Conservation (phyloP, 2,329 filamentous ascomycete species). For the Magnaporthales sp. region DNA sequence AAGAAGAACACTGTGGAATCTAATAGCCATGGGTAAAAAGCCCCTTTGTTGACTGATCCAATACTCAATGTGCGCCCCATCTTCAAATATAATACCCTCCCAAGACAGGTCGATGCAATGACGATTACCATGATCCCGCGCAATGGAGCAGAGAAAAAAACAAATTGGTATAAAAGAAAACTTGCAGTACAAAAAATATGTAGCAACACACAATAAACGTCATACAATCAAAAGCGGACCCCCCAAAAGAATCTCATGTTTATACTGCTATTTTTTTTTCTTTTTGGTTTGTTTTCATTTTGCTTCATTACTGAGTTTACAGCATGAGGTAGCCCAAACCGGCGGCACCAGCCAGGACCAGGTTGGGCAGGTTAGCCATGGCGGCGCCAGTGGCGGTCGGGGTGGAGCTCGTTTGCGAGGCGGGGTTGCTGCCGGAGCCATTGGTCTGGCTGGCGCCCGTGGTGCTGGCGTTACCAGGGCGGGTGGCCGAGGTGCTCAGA, state of each 20-base stretch:
- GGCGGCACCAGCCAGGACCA: slow-evolving; percentile 2
- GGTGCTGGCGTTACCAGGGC: slow-evolving; percentile 18
- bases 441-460: slow-evolving; percentile 8
- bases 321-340: not conserved
- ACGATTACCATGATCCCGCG: not conserved
- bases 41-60: not conserved
- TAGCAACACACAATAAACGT: not conserved
- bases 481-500: slow-evolving; percentile 15
- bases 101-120: not conserved
- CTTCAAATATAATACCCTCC: not conserved
- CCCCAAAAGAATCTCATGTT: not conserved
- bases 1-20: not conserved
- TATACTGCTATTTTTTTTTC: not conserved
- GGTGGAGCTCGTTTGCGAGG: slow-evolving; percentile 8
- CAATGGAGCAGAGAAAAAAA: not conserved
- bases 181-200: not conserved
- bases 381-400: not conserved
- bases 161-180: not conserved
- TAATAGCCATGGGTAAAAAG: not conserved
- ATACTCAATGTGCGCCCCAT: not conserved
- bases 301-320: not conserved
- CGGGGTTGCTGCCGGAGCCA: slow-evolving; percentile 6
- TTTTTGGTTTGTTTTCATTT: not conserved
- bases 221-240: not conserved
- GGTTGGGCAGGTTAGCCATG: slow-evolving; percentile 1